Base-by-base conservation (phyloP, 2,329 filamentous ascomycete species). In the Scedosporium aurantiacum region DNA sequence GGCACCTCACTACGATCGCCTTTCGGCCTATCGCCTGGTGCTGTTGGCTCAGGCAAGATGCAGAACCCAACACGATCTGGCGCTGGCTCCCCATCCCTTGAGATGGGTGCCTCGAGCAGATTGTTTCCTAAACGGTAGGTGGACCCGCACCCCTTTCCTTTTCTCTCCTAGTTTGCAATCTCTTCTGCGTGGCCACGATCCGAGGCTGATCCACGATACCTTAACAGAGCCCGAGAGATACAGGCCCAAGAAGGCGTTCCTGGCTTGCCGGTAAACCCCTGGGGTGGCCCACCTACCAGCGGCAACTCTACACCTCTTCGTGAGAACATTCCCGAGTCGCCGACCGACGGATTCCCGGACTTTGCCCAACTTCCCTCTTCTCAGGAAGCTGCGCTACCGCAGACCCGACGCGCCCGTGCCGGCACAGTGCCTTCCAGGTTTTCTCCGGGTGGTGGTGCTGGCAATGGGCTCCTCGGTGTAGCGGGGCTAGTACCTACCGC, bases 381-480 rank as follows among this genome's bases (percentile, higher is more conserved):
- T 65, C 82, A 86, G 65, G 28, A 57, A 28, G 27, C 60, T 43
- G 81, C 79, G 62, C 71, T 88, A 63, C 85, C 88, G 61, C 81
- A 88, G 68, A 83, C 85, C 57, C 85, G 94, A 66, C 86, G 94
- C 71, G 88, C 91, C 67, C 86, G 94, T 72, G 94, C 94, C 63
- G 94, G 94, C 66, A 99, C 94, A 2, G 86, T 99, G n/a, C 94
- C 94, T 23, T 97, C 94, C 55, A 84, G 93, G 65, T 95, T 99
- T 71, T 91, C 92, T 32, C 88, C 90, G 16, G 87, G 88, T 27
- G 85, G 88, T 27, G 85, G 85, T 60, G 81, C 83, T 4, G 79
- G 83, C 62, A 86, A 81, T 69, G 81, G 82, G 28, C 73, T 87
- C 60, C 71, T 81, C 41, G 82, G 78, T 66, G 73, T 85, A 16